Evolutionary conservation across 2,329 filamentous ascomycete genomes (phyloP), one percentile per base, ranked within the genome.

Genomic region (Beauveria australis): DNA sequence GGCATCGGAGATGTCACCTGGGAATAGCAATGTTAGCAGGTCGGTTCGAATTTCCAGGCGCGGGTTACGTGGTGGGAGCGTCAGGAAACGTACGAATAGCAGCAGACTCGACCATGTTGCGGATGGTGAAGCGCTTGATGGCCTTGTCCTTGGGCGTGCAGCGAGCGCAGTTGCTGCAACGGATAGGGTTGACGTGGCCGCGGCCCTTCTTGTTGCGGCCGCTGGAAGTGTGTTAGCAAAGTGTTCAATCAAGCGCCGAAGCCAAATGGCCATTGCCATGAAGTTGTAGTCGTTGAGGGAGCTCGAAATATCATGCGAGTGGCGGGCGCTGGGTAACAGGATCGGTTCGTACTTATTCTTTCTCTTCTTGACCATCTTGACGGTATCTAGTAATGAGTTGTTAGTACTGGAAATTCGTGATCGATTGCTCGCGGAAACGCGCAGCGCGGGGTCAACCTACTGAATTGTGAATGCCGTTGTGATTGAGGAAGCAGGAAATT

Each of bases 81-180:
- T 16, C 22, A 19, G 9, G 49, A 44, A 46, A 91, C 92, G 75
- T 92, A 97, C 95, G 94, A 79, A 99, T 97, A 76, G 94, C 94
- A 76, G 95, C 94, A 75, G 92, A 97, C 84, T 99, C 94, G 71
- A 99, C 94, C 94, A 99, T 99, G 89, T 99, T 97, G 80, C 94
- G 89, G 86, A 99, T 86, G 83, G 94, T 99, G 87, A 99, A 99
- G 83, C 94, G 88, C 92, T 99, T 99, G 87, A 99, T 97, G 72
- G 95, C 94, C 91, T 99, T 99, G 77, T 99, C 94, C 89, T 99
- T 99, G 79, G 92, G 92, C 64, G 90, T 95, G 85, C 89, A 92
- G 82, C 89, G 85, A 76, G 82, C 84, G 83, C 83, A 86, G 82
- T 86, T 86, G 79, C 79, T 82, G 82, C 83, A 86, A 71, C 83